These are phyloP conservation scores for Phytopythium aichiense DNA, from an alignment of 352 stramenopile genomes.

Conservation along the genomic window DNA sequence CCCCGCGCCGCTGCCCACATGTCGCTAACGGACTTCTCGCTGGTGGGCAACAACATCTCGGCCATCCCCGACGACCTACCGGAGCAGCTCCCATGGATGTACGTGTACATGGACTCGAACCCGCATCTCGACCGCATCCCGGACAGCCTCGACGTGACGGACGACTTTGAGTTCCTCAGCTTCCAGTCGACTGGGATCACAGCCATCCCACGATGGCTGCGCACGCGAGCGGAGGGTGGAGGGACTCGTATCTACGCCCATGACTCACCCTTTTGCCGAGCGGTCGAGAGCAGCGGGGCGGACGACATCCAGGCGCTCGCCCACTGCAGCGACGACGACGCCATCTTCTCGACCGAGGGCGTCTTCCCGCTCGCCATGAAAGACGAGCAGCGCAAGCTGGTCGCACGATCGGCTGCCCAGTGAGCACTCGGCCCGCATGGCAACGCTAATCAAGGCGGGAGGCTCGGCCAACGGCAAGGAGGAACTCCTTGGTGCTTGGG, in stretches of 20 bases:
- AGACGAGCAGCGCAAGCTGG: slow-evolving; percentile 10
- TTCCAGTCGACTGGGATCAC: slow-evolving; percentile 15
- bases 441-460: neutral
- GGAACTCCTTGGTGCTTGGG: neutral
- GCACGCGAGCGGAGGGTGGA: neutral
- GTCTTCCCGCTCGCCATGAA: slow-evolving; percentile 17
- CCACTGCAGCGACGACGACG: slow-evolving; percentile 6
- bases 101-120: slow-evolving; percentile 37
- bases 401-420: neutral
- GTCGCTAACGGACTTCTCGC: slow-evolving; percentile 25
- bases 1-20: slow-evolving; percentile 13
- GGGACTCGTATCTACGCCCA: slow-evolving; percentile 7
- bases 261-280: slow-evolving; percentile 14
- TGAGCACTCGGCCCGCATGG: neutral
- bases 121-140: slow-evolving; percentile 15
- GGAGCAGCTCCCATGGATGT: slow-evolving; percentile 14
- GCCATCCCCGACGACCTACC: slow-evolving; percentile 20
- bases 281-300: neutral
- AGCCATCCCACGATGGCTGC: slow-evolving; percentile 15
- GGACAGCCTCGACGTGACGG: slow-evolving; percentile 6
- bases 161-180: slow-evolving; percentile 10
- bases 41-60: slow-evolving; percentile 38
- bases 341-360: slow-evolving; percentile 11
- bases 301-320: neutral
- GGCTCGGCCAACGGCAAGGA: too few relatives aligned